Percentiles rank a stretch among this genome's conserved stretches.
Conservation (phyloP, 2,329 filamentous ascomycete species). For the Sclerotinia subarctica region DNA sequence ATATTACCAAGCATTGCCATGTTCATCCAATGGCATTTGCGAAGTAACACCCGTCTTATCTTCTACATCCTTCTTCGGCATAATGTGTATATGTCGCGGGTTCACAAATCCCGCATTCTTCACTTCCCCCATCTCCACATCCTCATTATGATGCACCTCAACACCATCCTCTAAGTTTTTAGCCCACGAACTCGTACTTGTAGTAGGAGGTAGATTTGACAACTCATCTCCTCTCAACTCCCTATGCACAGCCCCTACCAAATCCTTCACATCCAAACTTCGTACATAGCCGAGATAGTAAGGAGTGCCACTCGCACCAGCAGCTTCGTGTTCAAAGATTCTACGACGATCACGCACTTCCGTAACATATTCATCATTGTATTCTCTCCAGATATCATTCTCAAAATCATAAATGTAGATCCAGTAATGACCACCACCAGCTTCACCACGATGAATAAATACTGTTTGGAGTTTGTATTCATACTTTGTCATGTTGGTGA, state of each 20-base stretch:
- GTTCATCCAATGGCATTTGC: constrained; percentile 19
- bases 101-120: constrained; percentile 30
- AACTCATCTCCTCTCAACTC: constrained; percentile 36
- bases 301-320: constrained; percentile 64
- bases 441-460: constrained; percentile 79
- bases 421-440: constrained; percentile 86
- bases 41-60: constrained; percentile 2
- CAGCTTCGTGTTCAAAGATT: constrained; percentile 66
- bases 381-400: constrained; percentile 79
- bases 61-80: constrained; percentile 27
- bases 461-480: constrained; percentile 86
- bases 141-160: constrained; percentile 19
- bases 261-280: constrained; percentile 57
- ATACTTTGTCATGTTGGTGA: constrained; percentile 59
- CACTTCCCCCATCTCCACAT: constrained; percentile 14
- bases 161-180: constrained; percentile 20
- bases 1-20: constrained; percentile 20
- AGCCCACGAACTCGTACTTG: constrained; percentile 13
- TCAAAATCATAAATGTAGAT: constrained; percentile 89
- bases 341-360: constrained; percentile 61
- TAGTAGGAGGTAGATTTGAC: constrained; percentile 12
- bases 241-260: constrained; percentile 56
- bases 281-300: constrained; percentile 83
- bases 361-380: constrained; percentile 84
- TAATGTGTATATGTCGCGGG: constrained; percentile 25